These are phyloP conservation scores for Peniophora sp. DNA, from an alignment of 1,284 basidiomycete species.

Conservation along the genomic window DNA sequence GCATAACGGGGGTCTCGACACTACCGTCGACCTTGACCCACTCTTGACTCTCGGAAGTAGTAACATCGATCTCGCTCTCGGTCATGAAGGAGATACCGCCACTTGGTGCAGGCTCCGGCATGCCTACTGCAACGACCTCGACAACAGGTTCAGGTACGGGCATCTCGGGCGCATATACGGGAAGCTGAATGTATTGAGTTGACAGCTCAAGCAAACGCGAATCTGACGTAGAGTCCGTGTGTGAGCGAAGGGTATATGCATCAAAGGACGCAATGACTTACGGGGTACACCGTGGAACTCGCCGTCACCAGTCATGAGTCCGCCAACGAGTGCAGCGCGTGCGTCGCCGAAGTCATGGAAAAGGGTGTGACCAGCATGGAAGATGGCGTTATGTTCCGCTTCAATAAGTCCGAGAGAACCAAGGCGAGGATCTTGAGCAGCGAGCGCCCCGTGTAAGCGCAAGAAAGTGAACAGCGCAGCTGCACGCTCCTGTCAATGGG, in stretches of 20 bases:
- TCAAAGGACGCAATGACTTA: constrained; percentile 24
- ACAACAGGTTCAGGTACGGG: neutral
- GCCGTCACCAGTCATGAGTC: constrained; percentile 47
- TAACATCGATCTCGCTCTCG: constrained; percentile 57
- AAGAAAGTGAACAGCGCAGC: constrained; percentile 56
- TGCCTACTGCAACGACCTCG: constrained; percentile 15
- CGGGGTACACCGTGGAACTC: constrained; percentile 53
- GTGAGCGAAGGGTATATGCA: neutral
- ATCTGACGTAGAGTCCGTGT: constrained; percentile 28
- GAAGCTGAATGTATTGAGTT: constrained; percentile 41
- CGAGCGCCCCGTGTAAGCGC: constrained; percentile 52
- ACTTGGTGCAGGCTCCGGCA: constrained; percentile 29
- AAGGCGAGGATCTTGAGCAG: constrained; percentile 35
- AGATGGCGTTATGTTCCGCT: constrained; percentile 45
- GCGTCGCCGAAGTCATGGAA: constrained; percentile 41
- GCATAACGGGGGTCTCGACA: neutral
- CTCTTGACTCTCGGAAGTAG: constrained; percentile 15
- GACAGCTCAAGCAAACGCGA: constrained; percentile 49
- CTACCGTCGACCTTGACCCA: constrained; percentile 10
- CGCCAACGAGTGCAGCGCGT: constrained; percentile 43
- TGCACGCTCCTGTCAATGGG: neutral
- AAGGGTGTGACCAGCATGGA: constrained; percentile 43
- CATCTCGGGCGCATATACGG: constrained; percentile 18
- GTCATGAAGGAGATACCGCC: constrained; percentile 70
- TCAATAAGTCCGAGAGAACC: constrained; percentile 39